A percentile compares a stretch with the other conserved stretches of the same genome.
phyloP scores from a whole-genome alignment of 2,329 filamentous ascomycete species.

The Stachybotrys echinatus region DNA sequence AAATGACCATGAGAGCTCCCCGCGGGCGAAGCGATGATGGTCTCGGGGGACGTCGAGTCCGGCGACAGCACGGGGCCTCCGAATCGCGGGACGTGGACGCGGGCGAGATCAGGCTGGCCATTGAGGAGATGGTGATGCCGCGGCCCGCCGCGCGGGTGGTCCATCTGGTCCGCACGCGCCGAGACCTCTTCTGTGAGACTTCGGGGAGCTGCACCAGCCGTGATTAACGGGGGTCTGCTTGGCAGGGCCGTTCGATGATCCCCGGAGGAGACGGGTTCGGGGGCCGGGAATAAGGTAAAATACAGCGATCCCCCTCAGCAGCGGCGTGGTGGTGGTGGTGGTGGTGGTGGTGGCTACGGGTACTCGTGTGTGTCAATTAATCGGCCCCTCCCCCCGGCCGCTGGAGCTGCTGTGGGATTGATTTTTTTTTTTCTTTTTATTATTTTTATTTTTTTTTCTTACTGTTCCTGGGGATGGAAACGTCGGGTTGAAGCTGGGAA shows the following conservation, averaged over 20 bases:
- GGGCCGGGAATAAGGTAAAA: background rate
- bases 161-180: background rate
- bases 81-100: background rate
- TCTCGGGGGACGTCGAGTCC: background rate
- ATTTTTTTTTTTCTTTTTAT: too few relatives aligned
- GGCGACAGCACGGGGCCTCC: background rate
- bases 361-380: too few relatives aligned
- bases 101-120: background rate
- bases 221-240: background rate
- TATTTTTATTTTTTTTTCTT: too few relatives aligned
- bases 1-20: constrained; percentile 9
- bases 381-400: too few relatives aligned
- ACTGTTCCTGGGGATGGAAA: background rate
- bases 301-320: too few relatives aligned
- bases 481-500: background rate
- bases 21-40: constrained; percentile 11
- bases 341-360: too few relatives aligned
- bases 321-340: too few relatives aligned
- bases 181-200: background rate
- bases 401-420: too few relatives aligned
- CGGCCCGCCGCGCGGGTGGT: background rate
- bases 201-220: background rate
- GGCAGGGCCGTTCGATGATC: too few relatives aligned
- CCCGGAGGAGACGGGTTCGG: too few relatives aligned
- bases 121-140: background rate